phyloP scores from a whole-genome alignment of 768 basidiomycete genomes.

The Kockovaella imperatae region DNA sequence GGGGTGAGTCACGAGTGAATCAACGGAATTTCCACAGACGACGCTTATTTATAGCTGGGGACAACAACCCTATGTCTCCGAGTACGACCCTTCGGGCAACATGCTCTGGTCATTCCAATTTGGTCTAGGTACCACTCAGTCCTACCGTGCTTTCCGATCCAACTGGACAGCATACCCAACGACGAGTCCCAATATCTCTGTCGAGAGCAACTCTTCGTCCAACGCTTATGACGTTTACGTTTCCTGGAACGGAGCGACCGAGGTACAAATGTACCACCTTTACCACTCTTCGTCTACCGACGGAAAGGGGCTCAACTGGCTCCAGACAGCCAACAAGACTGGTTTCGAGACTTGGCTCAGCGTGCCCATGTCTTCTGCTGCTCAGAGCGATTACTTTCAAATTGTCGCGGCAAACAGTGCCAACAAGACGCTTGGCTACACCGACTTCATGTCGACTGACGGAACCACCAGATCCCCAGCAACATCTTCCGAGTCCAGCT shows the following conservation, averaged over 20 bases:
- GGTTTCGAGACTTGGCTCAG: neutral
- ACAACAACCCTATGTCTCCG: slow-evolving; percentile 19
- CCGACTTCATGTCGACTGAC: neutral
- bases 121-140: slow-evolving; percentile 20
- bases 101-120: slow-evolving; percentile 24
- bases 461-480: too few species aligned
- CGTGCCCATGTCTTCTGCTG: neutral
- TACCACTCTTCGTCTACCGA: neutral
- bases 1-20: slow-evolving; percentile 1
- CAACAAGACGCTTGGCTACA: neutral
- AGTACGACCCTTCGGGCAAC: slow-evolving; percentile 17
- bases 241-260: slow-evolving; percentile 39
- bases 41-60: slow-evolving; percentile 24
- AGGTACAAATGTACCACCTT: slow-evolving; percentile 8
- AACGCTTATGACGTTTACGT: slow-evolving; percentile 8
- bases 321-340: neutral
- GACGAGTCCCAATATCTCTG: slow-evolving; percentile 12
- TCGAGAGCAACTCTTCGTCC: slow-evolving; percentile 1
- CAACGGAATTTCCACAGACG: neutral
- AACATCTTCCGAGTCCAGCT: too few species aligned
- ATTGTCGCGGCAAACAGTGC: neutral
- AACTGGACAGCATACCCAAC: slow-evolving; percentile 22
- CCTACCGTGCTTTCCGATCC: slow-evolving; percentile 24
- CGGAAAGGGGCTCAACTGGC: neutral
- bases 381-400: neutral